Base-by-base conservation (phyloP, 345 rosid species). In the Melaleuca alternifolia region DNA sequence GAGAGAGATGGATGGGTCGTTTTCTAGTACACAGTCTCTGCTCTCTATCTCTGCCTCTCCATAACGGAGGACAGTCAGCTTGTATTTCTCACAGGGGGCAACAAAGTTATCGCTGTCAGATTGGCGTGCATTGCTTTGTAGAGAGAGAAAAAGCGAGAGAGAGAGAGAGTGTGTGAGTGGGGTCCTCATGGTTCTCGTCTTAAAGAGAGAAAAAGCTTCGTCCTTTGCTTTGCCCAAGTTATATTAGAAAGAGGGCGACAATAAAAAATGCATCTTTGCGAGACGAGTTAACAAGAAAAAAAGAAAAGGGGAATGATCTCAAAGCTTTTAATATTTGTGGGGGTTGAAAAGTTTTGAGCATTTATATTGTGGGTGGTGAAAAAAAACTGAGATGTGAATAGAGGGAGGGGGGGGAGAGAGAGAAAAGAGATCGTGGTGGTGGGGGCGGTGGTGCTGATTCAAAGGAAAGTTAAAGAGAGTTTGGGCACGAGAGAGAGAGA, bases 361-460 rank as follows among this genome's bases (percentile, higher is more conserved):
- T 86, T 86, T 56, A 20, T 37, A 28, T 23, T 83, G 48, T 86
- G 61, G 46, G 54, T 86, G 56, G 82, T 51, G 28, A 24, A 37
- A 56, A 77, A 79, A 85, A 86, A 28, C 61, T 37, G 37, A 30
- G 84, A 16, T 61, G 88, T 33, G 83, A 41, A 76, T 46, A 62
- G 54, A 50, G 54, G 23, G 46, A 56, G 75, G 13, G 30, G 10
- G 30, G 13, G 65, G 11, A 54, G 59, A 87, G 88, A 62, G 51
- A 81, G 54, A 50, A 54, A 56, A 50, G 85, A 48, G 79, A n/a
- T n/a, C n/a, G 46, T 33, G 50, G 88, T 65, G 85, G 83, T 87
- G 75, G 88, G 88, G 65, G 83, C 88, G 88, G 86, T 87, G 83
- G 83, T 87, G 86, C 88, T 87, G 88, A 87, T 87, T 86, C 88